A percentile compares a stretch with the other conserved stretches of the same genome.
Conservation (phyloP, 1,284 basidiomycete species). For the Amylostereum chailletii region DNA sequence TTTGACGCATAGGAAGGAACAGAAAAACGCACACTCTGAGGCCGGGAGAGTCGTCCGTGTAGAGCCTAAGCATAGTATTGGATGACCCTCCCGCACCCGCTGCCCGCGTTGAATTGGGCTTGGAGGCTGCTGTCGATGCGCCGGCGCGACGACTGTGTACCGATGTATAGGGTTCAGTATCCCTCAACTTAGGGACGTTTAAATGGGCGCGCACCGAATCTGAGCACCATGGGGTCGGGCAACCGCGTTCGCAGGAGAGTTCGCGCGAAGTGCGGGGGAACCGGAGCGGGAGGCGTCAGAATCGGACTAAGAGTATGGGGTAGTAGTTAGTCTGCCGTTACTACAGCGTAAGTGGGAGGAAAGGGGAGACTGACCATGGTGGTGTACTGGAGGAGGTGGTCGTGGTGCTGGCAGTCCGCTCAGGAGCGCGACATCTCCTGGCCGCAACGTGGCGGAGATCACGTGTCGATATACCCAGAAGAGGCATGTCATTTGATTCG, state of each 20-base stretch:
- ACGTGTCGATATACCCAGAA: no score
- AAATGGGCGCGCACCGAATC: constrained; percentile 49
- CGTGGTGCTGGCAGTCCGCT: constrained; percentile 2
- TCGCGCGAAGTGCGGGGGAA: constrained; percentile 14
- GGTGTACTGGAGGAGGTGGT: background rate
- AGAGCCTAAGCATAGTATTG: constrained; percentile 97
- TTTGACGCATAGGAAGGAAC: background rate
- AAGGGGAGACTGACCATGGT: constrained; percentile 9
- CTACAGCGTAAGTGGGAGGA: background rate
- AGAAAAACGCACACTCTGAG: constrained; percentile 79
- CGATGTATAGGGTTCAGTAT: constrained; percentile 1
- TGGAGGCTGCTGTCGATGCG: constrained; percentile 41
- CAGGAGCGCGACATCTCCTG: background rate
- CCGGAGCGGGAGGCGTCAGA: constrained; percentile 22
- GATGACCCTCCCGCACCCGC: constrained; percentile 95
- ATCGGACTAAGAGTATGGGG: constrained; percentile 22
- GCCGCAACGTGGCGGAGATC: no score
- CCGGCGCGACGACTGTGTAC: constrained; percentile 67
- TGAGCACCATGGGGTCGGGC: constrained; percentile 70
- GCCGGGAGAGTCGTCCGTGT: constrained; percentile 96
- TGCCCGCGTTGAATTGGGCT: constrained; percentile 84
- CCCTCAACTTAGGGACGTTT: background rate
- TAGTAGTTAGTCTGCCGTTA: background rate
- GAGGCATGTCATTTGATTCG: no score
- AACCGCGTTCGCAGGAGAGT: constrained; percentile 28